A percentile compares a stretch with the other conserved stretches of the same genome.
phyloP scores from a whole-genome alignment of 768 basidiomycete species.

The Auriscalpium microsporum region DNA sequence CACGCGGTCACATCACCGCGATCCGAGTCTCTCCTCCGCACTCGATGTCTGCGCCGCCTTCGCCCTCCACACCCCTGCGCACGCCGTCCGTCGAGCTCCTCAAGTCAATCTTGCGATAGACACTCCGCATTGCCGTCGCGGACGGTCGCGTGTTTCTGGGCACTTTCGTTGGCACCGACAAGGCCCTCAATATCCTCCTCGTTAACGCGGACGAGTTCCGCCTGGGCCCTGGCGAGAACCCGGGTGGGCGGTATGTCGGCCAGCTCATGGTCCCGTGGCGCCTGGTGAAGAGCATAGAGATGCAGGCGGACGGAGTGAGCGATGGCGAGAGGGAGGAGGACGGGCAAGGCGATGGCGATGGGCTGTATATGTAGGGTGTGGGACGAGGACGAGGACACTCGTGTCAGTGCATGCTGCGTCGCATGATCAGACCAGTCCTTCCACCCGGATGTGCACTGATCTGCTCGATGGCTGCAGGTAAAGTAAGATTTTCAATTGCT shows the following conservation, averaged over 20 bases:
- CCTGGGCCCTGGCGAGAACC: constrained; percentile 29
- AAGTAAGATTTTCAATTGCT: no score
- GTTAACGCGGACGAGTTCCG: constrained; percentile 77
- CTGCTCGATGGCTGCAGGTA: no score
- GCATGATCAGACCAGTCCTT: no score
- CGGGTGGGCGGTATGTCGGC: constrained; percentile 58
- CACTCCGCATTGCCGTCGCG: constrained; percentile 52
- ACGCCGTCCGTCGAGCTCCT: constrained; percentile 14
- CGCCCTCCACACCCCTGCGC: no score
- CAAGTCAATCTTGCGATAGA: constrained; percentile 41
- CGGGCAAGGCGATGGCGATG: not conserved
- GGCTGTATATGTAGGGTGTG: not conserved
- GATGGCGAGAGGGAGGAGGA: not conserved
- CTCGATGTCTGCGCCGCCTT: no score
- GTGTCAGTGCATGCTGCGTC: no score
- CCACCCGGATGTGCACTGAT: no score
- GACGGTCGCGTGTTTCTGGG: constrained; percentile 81
- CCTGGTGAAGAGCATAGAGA: constrained; percentile 51
- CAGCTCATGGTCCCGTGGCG: constrained; percentile 74
- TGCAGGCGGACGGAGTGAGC: constrained; percentile 9
- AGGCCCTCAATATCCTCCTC: constrained; percentile 74
- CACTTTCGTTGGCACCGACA: constrained; percentile 80
- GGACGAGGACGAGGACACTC: no score
- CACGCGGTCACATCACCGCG: no score
- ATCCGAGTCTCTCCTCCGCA: no score